Conservation (phyloP, 1,139 yeast species). For the Debaryomyces subglobosus region DNA sequence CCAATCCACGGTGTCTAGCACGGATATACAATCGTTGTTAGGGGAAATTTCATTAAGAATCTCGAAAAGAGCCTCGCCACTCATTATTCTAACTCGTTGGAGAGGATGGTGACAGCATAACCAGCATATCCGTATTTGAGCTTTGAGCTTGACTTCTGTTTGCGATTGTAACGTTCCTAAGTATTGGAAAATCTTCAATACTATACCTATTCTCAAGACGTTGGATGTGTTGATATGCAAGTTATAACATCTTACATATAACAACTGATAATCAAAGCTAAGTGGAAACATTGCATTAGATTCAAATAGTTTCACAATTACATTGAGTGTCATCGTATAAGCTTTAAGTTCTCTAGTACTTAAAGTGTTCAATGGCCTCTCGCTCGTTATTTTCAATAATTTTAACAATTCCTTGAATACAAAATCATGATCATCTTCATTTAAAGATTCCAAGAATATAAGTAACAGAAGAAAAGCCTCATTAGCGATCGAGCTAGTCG, state of each 20-base stretch:
- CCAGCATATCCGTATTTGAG: constrained; percentile 31
- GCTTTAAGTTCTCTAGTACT: constrained; percentile 24
- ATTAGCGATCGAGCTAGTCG: constrained; percentile 51
- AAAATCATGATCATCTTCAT: constrained; percentile 9
- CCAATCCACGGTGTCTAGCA: constrained; percentile 27
- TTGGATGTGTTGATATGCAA: constrained; percentile 53
- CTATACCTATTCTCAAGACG: constrained; percentile 31
- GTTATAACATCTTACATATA: constrained; percentile 59
- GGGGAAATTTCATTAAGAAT: constrained; percentile 25
- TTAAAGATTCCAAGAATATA: constrained; percentile 26
- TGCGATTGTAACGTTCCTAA: constrained; percentile 19
- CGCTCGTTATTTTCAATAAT: constrained; percentile 21
- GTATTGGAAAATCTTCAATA: constrained; percentile 40
- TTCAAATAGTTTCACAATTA: constrained; percentile 45
- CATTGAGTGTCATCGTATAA: constrained; percentile 27
- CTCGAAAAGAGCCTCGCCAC: constrained; percentile 39
- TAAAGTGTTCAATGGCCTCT: constrained; percentile 1
- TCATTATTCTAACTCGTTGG: constrained; percentile 28
- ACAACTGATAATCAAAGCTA: constrained; percentile 37
- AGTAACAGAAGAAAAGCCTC: constrained; percentile 48
- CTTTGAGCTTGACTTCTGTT: constrained; percentile 14
- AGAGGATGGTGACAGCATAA: constrained; percentile 35
- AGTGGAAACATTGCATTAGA: constrained; percentile 33
- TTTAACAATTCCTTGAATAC: constrained; percentile 17
- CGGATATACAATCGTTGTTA: constrained; percentile 9